Evolutionary conservation across 2,329 filamentous ascomycete genomes (phyloP), one percentile per base, ranked within the genome.

Genomic region (Pseudogymnoascus sp.): DNA sequence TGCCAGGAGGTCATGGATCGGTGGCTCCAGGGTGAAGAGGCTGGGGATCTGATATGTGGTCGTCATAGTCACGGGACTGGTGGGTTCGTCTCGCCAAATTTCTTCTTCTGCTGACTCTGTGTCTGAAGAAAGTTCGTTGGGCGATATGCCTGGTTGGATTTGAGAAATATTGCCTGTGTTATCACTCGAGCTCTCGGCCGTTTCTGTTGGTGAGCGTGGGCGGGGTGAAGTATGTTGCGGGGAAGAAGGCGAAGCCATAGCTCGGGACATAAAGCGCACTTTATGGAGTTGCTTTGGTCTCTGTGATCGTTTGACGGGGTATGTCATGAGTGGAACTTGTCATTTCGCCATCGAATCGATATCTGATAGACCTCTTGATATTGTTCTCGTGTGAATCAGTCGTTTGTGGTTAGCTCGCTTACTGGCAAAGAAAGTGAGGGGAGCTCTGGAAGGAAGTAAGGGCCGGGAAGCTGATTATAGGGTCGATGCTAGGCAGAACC

Each of bases 1-100:
- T 60, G 77, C 73, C 61, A 93, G 79, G 14, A 71, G 67, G 71
- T 96, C 92, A 63, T 78, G 79, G 68, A 96, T 83, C 16, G 80
- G 79, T 11, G 89, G 87, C 42, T 76, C 75, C 14, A 73, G 75
- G 6, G 79, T 83, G 74, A 87, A 89, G 63, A 89, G 75, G 57
- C 78, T 77, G 16, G 86, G 84, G 31, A 87, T 70, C 66, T 39
- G 59, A 61, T 61, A 61, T 31, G 21, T 61, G 5, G 59, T 61
- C 36, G 59, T 31, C 59, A 61, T 61, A 4, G 34, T 61, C 59
- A 61, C 59, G 59, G 59, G 59, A 40, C 59, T 61, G 18, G 36
- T 12, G 5, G 59, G 59, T 40, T 61, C 59, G 59, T 61, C 59
- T 40, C 26, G 36, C 59, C 59, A 61, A 61, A 61, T 26, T 31